Evolutionary conservation across 2,329 filamentous ascomycete genomes (phyloP).

Genomic region (Lojkania enalia): DNA sequence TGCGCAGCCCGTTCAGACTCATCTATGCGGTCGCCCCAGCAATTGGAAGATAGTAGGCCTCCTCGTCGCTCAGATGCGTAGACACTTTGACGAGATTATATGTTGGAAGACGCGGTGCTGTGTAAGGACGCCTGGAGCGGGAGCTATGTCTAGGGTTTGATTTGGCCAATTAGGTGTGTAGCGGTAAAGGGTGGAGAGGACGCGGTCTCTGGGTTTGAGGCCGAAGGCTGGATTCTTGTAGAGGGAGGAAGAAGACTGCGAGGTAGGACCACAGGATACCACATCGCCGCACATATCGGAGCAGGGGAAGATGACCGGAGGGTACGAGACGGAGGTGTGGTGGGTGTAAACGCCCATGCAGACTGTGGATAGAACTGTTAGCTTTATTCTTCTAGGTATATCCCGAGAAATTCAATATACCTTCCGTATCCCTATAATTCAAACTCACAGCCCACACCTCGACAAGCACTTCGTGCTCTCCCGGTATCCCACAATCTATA

Average conservation of each 20-base stretch:
- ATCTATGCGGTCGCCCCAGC: constrained; percentile 68
- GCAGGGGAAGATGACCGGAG: constrained; percentile 60
- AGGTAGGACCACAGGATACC: constrained; percentile 52
- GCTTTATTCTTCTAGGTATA: neutral
- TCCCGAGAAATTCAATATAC: constrained; percentile 19
- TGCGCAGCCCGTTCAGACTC: constrained; percentile 63
- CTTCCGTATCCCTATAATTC: constrained; percentile 58
- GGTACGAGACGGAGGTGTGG: constrained; percentile 57
- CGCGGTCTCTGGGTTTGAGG: constrained; percentile 59
- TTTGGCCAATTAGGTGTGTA: constrained; percentile 63
- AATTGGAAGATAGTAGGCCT: constrained; percentile 64
- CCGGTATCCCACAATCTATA: constrained; percentile 37
- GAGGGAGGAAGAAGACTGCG: constrained; percentile 43
- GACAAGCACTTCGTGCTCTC: constrained; percentile 53
- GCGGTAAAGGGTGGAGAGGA: constrained; percentile 66
- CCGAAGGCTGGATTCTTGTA: constrained; percentile 50
- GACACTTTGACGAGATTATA: constrained; percentile 61
- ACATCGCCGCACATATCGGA: constrained; percentile 72
- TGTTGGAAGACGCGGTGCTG: constrained; percentile 63
- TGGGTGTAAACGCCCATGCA: constrained; percentile 68
- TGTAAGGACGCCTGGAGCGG: constrained; percentile 60
- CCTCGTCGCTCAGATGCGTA: constrained; percentile 60
- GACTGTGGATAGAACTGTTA: constrained; percentile 53
- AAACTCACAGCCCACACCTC: constrained; percentile 57
- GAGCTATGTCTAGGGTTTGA: constrained; percentile 58